phyloP scores from a whole-genome alignment of 2,329 filamentous ascomycete species.

The Teratosphaeria zuluensis region DNA sequence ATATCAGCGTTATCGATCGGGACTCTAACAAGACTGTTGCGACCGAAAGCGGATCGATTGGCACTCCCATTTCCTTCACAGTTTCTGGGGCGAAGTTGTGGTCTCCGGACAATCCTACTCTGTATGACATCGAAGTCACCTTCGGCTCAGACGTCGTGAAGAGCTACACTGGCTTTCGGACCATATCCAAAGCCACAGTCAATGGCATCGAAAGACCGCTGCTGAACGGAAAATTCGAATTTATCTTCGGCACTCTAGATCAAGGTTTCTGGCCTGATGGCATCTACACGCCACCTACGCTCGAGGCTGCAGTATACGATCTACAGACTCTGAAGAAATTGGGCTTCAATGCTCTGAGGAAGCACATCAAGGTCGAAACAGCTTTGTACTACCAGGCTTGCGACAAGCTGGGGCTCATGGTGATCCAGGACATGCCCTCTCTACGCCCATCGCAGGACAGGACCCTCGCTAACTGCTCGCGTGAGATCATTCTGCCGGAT shows the following conservation, averaged over 20 bases:
- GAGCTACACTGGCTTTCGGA: conserved; percentile 63
- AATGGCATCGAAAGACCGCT: conserved; percentile 52
- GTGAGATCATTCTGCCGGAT: conserved; percentile 25
- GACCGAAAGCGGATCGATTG: conserved; percentile 36
- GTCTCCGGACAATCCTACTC: conserved; percentile 52
- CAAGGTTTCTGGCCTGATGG: conserved; percentile 56
- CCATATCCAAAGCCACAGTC: conserved; percentile 47
- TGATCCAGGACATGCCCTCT: conserved; percentile 66
- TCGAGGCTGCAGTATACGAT: conserved; percentile 60
- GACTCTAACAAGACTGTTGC: conserved; percentile 26
- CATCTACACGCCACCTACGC: conserved; percentile 53
- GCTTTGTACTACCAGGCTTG: conserved; percentile 60
- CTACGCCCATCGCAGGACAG: conserved; percentile 34
- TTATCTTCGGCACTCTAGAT: conserved; percentile 59
- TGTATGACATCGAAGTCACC: conserved; percentile 55
- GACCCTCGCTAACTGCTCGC: conserved; percentile 19
- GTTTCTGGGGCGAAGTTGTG: conserved; percentile 50
- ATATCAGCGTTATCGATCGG: conserved; percentile 23
- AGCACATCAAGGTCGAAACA: conserved; percentile 53
- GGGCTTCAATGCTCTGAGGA: conserved; percentile 46
- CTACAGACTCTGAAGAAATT: conserved; percentile 53
- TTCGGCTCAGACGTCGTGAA: conserved; percentile 44
- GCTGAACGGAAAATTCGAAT: conserved; percentile 59
- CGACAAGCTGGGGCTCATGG: conserved; percentile 54
- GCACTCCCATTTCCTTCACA: conserved; percentile 45